Conservation (phyloP, 73 alveolate species). For the Paramecium pentaurelia region DNA sequence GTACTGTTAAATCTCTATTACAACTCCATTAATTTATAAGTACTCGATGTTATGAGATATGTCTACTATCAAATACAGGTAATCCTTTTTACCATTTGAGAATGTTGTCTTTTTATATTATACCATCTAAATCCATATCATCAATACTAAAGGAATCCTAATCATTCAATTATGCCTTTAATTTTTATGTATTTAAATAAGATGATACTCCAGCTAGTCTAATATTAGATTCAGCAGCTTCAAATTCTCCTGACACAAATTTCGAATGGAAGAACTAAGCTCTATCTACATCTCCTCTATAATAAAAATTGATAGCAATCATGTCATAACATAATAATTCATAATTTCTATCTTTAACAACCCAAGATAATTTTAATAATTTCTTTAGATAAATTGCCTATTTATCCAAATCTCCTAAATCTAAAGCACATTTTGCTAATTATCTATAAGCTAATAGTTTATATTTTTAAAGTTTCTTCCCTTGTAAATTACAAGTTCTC, state of each 20-base stretch:
- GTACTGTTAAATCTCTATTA: constrained; percentile 31
- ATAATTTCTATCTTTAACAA: constrained; percentile 31
- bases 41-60: not conserved
- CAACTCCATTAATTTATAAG: constrained; percentile 27
- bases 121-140: constrained; percentile 39
- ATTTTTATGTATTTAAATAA: not conserved
- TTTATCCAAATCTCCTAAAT: constrained; percentile 13
- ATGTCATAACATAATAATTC: constrained; percentile 20
- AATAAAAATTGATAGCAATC: constrained; percentile 24
- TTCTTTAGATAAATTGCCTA: not conserved
- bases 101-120: constrained; percentile 11
- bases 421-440: not conserved
- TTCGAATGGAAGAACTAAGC: constrained; percentile 35
- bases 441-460: constrained; percentile 10
- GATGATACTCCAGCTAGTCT: not conserved
- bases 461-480: not conserved
- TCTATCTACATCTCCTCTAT: constrained; percentile 46
- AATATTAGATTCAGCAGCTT: not conserved
- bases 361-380: constrained; percentile 31
- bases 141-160: constrained; percentile 14
- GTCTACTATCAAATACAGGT: constrained; percentile 35
- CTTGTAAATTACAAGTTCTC: constrained; percentile 36
- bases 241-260: constrained; percentile 34
- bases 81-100: constrained; percentile 36
- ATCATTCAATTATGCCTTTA: not conserved